Percentiles rank a stretch among this genome's conserved stretches.
Conservation (phyloP, 2,329 filamentous ascomycete genomes). For the Ophiostoma australiae region DNA sequence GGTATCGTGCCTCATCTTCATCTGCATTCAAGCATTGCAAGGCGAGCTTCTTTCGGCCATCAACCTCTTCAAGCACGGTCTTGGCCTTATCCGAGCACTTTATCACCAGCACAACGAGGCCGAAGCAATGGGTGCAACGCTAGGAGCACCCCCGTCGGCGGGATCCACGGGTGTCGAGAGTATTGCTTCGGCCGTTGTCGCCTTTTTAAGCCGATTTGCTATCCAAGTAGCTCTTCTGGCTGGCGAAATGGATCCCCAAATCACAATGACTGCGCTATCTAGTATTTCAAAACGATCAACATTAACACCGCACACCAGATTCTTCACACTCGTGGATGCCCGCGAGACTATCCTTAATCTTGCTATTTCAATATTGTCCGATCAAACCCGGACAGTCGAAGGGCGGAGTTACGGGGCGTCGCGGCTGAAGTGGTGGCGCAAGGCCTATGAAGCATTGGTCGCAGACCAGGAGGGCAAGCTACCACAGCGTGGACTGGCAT, state of each 20-base stretch:
- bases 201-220: slow-evolving; percentile 23
- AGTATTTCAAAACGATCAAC: not conserved
- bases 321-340: not conserved
- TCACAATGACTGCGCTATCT: not conserved
- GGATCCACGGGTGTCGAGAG: slow-evolving; percentile 1
- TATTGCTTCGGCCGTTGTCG: slow-evolving; percentile 19
- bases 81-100: slow-evolving; percentile 20
- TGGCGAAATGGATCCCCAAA: slow-evolving; percentile 18
- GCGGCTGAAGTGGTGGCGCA: not conserved
- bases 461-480: not conserved
- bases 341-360: slow-evolving; percentile 2
- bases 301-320: not conserved
- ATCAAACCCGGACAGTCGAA: not conserved
- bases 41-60: slow-evolving; percentile 24
- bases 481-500: not conserved
- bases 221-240: slow-evolving; percentile 22
- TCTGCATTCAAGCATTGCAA: slow-evolving; percentile 25
- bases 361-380: not conserved
- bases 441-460: not conserved
- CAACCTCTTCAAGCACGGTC: slow-evolving; percentile 22
- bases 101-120: not conserved
- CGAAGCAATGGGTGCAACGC: not conserved
- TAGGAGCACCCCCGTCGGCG: not conserved
- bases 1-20: slow-evolving; percentile 25
- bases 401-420: not conserved